Evolutionary conservation across 305 asterid species (phyloP), one percentile per base, ranked within the genome.

Genomic region (Ilex paraguariensis): DNA sequence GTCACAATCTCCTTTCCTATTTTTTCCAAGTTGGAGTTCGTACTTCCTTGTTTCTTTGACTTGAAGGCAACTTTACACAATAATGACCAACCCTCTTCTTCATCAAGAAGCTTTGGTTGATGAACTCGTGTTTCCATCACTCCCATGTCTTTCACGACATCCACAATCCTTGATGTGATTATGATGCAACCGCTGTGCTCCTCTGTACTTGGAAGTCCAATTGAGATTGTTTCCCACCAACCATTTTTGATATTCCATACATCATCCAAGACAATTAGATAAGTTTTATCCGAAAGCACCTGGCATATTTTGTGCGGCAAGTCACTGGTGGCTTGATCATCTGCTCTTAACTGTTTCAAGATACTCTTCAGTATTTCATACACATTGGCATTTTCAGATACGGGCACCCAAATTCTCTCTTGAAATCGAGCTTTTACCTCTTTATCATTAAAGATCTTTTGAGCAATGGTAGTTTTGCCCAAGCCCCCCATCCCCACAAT

Each of bases 401-500:
- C 64, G 3, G 69, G 65, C 45, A 74, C 55, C 75, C 72, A 74
- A 13, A 69, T 63, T 49, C 66, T 74, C 63, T 69, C 56, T 10
- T 42, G 12, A 39, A 63, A 73, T 9, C 65, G 62, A 3, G 4
- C 57, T 13, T 55, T 60, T 9, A 65, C 56, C 42, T 21, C 7
- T 5, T 3, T 31, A 51, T 73, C 70, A 9, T 62, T 62, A 51
- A 49, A 69, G 5, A 65, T 21, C 59, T 55, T 68, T 33, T 73
- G 66, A 6, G 74, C 71, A 32, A 73, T 64, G 36, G 78, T 73
- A 13, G 78, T 73, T 54, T 69, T 69, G 3, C 75, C 78, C 53
- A 73, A 45, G 33, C 75, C 78, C 14, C 69, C 66, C 69, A 74
- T 51, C 13, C 79, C 78, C 28, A 69, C 73, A 45, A 74, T 69